Evolutionary conservation across 148 eudicot species (phyloP), one percentile per base, ranked within the genome.

Genomic region (Vaccinium corymbosum): DNA sequence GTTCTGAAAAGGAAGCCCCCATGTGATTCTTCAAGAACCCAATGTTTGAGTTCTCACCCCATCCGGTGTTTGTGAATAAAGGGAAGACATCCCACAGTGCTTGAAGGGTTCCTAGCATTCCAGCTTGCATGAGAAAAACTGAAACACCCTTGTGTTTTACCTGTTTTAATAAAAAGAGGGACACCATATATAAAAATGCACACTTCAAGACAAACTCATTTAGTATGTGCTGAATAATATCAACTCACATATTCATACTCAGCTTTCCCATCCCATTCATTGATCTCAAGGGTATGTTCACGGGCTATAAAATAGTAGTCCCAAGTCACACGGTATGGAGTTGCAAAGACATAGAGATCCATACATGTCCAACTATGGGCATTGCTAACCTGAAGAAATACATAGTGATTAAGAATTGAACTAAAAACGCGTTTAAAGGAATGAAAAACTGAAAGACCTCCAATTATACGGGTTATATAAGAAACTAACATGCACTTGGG

Each of bases 341-440:
- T 95, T 42, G 95, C 98, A 85, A 95, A 92, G 70, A 95, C 84
- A 81, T 94, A 95, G 82, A 94, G 88, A 81, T 95, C 98, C 94
- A 95, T 94, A 86, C 98, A 95, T 20, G 97, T 93, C 93, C 93
- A 95, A 84, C 95, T 95, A 84, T 94, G 98, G 61, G 97, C 91
- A 25, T 86, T 88, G 84, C 80, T 87, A 64, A 92, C 93, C 98
- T 95, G 89, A 52, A 87, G 12, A 83, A 8, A 12, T 11, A 25
- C 51, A 27, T 29, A 48, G 35, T 57, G 48, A 80, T 77, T 73
- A 6, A 25, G 19, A 17, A 32, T 4, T 55, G 56, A 7, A 48
- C 56, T 20, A n/a, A 48, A 46, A n/a, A 4, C 9, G 17, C 79
- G n/a, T 19, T 48, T 49, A 20, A 76, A 29, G 32, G 25, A 16